These are phyloP conservation scores for Boechera stricta DNA, from an alignment of 345 rosid species.

Conservation along the genomic window DNA sequence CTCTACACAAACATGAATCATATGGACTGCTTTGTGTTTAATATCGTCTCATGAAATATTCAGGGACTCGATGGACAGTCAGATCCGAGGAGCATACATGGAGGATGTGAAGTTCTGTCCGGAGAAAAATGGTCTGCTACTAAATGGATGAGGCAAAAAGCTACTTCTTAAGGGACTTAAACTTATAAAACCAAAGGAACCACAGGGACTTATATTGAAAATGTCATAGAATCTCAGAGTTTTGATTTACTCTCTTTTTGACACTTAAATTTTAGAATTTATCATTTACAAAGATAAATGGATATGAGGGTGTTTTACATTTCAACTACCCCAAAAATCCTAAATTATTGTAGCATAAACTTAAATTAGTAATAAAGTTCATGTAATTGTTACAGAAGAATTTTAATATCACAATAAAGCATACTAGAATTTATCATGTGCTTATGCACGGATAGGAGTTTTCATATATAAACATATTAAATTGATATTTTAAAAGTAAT, in stretches of 20 bases:
- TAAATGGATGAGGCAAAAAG: constrained; percentile 91
- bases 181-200: constrained; percentile 3
- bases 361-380: background rate
- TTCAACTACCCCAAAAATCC: background rate
- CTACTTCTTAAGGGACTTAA: constrained; percentile 49
- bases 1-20: constrained; percentile 6
- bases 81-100: constrained; percentile 85
- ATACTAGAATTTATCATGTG: too few species aligned
- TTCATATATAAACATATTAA: too few species aligned
- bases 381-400: background rate
- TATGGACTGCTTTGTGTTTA: constrained; percentile 1
- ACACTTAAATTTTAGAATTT: constrained; percentile 5
- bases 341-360: background rate
- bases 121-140: constrained; percentile 99
- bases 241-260: constrained; percentile 23
- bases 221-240: constrained; percentile 34
- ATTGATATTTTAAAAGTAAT: too few species aligned
- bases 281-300: constrained; percentile 1
- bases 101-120: constrained; percentile 84
- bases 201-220: constrained; percentile 38
- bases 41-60: background rate
- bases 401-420: too few species aligned
- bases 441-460: too few species aligned
- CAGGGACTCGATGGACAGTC: constrained; percentile 89
- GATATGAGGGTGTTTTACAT: background rate